Conservation (phyloP, 2,329 filamentous ascomycete genomes). For the Neonectria ditissima region DNA sequence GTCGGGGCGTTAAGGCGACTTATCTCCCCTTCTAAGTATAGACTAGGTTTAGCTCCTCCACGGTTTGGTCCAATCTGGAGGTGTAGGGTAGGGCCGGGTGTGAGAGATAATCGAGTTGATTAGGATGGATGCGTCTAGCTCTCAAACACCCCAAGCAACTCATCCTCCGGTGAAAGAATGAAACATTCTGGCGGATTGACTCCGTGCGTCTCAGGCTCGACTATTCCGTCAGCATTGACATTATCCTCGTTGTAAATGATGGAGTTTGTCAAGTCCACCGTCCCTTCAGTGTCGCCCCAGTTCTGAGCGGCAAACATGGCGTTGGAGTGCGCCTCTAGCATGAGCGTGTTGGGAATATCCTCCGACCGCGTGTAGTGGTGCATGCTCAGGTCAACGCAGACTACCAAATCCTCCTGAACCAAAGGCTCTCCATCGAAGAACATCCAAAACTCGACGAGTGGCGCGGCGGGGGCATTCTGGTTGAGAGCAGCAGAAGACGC, state of each 20-base stretch:
- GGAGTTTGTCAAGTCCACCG: constrained; percentile 29
- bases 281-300: constrained; percentile 39
- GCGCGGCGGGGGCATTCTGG: constrained; percentile 53
- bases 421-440: constrained; percentile 56
- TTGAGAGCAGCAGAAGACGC: constrained; percentile 52
- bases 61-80: too few species aligned
- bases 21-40: too few species aligned
- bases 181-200: constrained; percentile 28
- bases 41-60: too few species aligned
- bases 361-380: constrained; percentile 51
- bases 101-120: too few species aligned
- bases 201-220: constrained; percentile 29
- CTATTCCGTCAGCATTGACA: constrained; percentile 9
- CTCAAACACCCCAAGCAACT: constrained; percentile 32
- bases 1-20: too few species aligned
- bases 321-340: constrained; percentile 56
- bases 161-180: constrained; percentile 24
- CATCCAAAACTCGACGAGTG: constrained; percentile 57
- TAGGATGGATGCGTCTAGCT: too few species aligned
- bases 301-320: constrained; percentile 56
- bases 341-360: constrained; percentile 62
- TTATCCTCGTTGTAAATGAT: constrained; percentile 32
- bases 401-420: constrained; percentile 53
- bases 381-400: constrained; percentile 63
- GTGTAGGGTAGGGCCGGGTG: too few species aligned